phyloP scores from a whole-genome alignment of 257 asterid genomes.

The Scutellaria baicalensis region DNA sequence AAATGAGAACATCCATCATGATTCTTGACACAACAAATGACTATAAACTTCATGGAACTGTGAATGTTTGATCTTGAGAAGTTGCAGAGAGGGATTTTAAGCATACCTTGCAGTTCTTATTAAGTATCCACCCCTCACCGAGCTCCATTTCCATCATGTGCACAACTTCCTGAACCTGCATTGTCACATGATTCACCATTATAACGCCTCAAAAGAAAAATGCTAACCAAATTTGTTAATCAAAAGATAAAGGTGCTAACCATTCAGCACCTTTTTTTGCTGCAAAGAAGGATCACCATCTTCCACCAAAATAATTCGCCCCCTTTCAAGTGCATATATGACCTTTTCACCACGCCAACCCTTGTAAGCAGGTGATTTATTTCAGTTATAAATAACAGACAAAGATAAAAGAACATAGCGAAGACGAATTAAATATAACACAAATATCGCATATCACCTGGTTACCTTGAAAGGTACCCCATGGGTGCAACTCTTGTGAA shows the following conservation, averaged over 20 bases:
- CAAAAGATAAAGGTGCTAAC: neutral
- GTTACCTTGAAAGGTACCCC: slow-evolving; percentile 72
- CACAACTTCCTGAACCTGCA: slow-evolving; percentile 63
- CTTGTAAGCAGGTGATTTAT: slow-evolving; percentile 24
- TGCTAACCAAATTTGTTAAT: neutral
- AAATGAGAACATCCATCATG: neutral
- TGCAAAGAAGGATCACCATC: slow-evolving; percentile 57
- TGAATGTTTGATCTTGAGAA: neutral
- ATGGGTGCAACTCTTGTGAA: slow-evolving; percentile 71
- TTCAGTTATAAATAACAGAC: neutral
- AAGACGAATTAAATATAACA: neutral
- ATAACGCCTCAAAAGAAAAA: slow-evolving; percentile 4
- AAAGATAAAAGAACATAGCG: slow-evolving; percentile 3
- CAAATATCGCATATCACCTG: neutral
- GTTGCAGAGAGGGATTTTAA: neutral
- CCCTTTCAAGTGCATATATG: slow-evolving; percentile 30
- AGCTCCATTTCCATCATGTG: slow-evolving; percentile 76
- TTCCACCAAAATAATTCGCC: slow-evolving; percentile 62
- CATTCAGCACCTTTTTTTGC: slow-evolving; percentile 50
- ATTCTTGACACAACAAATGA: neutral
- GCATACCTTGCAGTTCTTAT: slow-evolving; percentile 52
- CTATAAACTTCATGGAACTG: neutral
- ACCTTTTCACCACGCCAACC: slow-evolving; percentile 70
- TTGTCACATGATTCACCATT: neutral
- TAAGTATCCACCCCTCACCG: slow-evolving; percentile 81